These are phyloP conservation scores for Epichloe glyceriae DNA, from an alignment of 2,329 filamentous ascomycete species.

Conservation along the genomic window DNA sequence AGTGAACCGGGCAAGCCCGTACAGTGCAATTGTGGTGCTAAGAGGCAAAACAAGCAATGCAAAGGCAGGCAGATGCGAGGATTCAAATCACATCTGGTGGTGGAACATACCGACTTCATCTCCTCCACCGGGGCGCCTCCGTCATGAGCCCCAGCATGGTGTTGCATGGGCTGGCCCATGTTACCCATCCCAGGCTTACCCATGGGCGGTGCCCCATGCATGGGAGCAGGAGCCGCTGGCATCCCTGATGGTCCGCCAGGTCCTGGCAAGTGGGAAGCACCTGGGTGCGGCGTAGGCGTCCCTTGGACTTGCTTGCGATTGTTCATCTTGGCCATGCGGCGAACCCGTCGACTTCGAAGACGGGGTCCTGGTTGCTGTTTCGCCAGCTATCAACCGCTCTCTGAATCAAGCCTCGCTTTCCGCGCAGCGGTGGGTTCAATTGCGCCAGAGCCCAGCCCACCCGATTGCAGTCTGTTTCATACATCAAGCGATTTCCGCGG, in stretches of 20 bases:
- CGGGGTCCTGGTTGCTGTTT: slow-evolving; percentile 95
- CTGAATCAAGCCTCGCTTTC: slow-evolving; percentile 92
- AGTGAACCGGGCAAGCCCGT: slow-evolving; percentile 7
- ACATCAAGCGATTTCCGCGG: slow-evolving; percentile 85
- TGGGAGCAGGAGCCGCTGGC: slow-evolving; percentile 46
- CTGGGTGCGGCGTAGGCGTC: slow-evolving; percentile 42
- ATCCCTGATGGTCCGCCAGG: slow-evolving; percentile 53
- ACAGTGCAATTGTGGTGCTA: slow-evolving; percentile 10
- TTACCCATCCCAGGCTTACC: slow-evolving; percentile 52
- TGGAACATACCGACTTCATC: slow-evolving; percentile 98
- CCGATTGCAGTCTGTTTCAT: slow-evolving; percentile 97
- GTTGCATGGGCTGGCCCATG: slow-evolving; percentile 58
- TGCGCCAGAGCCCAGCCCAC: slow-evolving; percentile 99
- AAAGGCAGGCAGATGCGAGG: slow-evolving; percentile 28
- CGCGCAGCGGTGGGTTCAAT: slow-evolving; percentile 77
- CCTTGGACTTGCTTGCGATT: slow-evolving; percentile 61
- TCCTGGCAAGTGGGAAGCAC: slow-evolving; percentile 51
- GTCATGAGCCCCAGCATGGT: slow-evolving; percentile 30
- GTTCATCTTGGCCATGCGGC: slow-evolving; percentile 92
- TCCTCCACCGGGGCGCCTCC: slow-evolving; percentile 51
- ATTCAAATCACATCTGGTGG: slow-evolving; percentile 56
- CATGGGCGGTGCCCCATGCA: slow-evolving; percentile 46
- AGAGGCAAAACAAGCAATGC: slow-evolving; percentile 15
- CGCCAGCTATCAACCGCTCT: slow-evolving; percentile 96
- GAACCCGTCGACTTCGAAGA: slow-evolving; percentile 78